Base-by-base conservation (phyloP, 768 basidiomycete species). In the Leucocoprinus sp. region DNA sequence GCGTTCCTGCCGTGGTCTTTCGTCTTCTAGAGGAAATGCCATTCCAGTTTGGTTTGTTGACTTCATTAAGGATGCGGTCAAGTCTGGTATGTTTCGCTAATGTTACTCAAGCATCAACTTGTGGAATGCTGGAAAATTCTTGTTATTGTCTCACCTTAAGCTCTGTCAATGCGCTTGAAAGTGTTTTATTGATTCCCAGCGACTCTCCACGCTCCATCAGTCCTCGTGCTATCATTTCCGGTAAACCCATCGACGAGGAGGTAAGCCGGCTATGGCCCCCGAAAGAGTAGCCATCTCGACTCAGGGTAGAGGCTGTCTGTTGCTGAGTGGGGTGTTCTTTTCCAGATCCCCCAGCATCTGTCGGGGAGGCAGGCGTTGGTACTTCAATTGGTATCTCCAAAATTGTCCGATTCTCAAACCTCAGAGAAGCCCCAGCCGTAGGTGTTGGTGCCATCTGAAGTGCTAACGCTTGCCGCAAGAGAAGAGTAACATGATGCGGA, bases 41-140 rank as follows among this genome's bases (percentile, higher is more conserved):
- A 74, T 54, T 28, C 66, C 62, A 1, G 71, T 57, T 18, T 64
- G 56, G 35, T 69, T 71, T 2, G 80, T 73, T 4, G 83, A 66
- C 17, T 78, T 78, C 27, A 75, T 72, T 9, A 92, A 68, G 9
- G 80, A 78, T 7, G 75, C 74, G 8, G 83, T 69, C n/a, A 93
- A 56, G 52, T 95, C 92, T 2, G 92, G 90, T 9, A 95, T 75
- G 60, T 90, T 93, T 44, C 79, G 81, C 89, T 91, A 50, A 2
- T 42, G 50, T 45, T 29, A 19, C 52, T 51, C 45, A 46, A 22
- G 43, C 39, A 53, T 54, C 36, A 33, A 28, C 24, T n/a, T 19
- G 19, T 37, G 44, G 26, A 23, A 41, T 21, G 23, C 7, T 28
- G 31, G 11, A 14, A 8, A 31, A 8, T n/a, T n/a, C 4, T 8